Evolutionary conservation across 768 basidiomycete species (phyloP).

Genomic region (Tricholoma terreum): DNA sequence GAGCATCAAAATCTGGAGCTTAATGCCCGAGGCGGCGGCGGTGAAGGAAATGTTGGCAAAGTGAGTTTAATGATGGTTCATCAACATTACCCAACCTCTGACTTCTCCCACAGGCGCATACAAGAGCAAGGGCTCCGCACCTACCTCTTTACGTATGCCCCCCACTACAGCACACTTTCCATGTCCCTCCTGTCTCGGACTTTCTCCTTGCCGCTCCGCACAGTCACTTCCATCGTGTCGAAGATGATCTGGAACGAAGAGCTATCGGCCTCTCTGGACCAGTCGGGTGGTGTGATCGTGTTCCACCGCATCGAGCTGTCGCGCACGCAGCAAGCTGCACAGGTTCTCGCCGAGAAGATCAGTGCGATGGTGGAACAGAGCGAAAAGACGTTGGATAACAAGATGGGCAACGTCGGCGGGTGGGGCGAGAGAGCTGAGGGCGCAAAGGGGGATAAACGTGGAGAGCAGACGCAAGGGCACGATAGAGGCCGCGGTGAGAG

Average conservation of each 20-base stretch:
- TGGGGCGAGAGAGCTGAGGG: conserved; percentile 73
- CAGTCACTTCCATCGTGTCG: conserved; percentile 88
- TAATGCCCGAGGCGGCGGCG: conserved; percentile 84
- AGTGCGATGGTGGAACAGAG: conserved; percentile 85
- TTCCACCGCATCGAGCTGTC: conserved; percentile 91
- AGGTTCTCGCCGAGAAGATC: conserved; percentile 85
- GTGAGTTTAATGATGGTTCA: conserved; percentile 42
- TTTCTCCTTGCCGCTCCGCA: conserved; percentile 76
- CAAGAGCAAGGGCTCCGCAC: conserved; percentile 97
- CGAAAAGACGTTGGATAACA: conserved; percentile 83
- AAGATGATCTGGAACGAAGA: conserved; percentile 99
- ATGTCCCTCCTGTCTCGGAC: conserved; percentile 83
- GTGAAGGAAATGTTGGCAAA: conserved; percentile 95
- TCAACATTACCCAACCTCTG: background rate
- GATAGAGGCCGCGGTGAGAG: conserved; percentile 67
- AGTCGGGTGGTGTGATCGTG: conserved; percentile 83
- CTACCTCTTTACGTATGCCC: conserved; percentile 96
- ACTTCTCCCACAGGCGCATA: conserved; percentile 63
- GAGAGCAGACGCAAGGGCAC: conserved; percentile 76
- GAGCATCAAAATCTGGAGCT: conserved; percentile 95
- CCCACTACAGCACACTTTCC: conserved; percentile 89
- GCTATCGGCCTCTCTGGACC: conserved; percentile 89
- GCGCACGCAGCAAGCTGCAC: conserved; percentile 86
- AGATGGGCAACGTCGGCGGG: conserved; percentile 64
- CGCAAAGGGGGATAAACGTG: conserved; percentile 72